Percentiles rank a stretch among this genome's conserved stretches.
These are phyloP conservation scores for Fragilariopsis cylindrus DNA, from an alignment of 108 stramenopile species.

Conservation along the genomic window DNA sequence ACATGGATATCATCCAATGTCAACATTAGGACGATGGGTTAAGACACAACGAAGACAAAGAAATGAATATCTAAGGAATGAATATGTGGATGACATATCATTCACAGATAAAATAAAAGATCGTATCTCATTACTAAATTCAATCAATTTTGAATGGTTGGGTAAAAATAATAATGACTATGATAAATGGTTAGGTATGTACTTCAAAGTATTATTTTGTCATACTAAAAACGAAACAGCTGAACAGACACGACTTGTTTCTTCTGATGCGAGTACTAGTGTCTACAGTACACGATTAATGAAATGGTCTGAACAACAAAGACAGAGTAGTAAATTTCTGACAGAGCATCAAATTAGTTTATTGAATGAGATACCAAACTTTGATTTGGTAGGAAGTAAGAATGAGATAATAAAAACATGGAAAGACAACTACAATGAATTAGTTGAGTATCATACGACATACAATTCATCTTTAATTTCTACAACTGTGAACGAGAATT, in stretches of 20 bases:
- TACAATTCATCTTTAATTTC: constrained; percentile 9
- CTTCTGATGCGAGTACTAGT: neutral
- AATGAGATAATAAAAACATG: neutral
- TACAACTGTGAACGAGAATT: neutral
- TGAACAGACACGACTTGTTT: no score
- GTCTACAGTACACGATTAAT: neutral
- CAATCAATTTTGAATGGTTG: constrained; percentile 51
- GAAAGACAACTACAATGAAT: constrained; percentile 12
- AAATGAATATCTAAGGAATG: neutral
- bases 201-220: constrained; percentile 9
- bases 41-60: constrained; percentile 12
- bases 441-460: constrained; percentile 2
- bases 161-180: constrained; percentile 1
- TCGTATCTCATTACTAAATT: constrained; percentile 41
- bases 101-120: constrained; percentile 15
- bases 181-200: constrained; percentile 14
- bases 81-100: constrained; percentile 33
- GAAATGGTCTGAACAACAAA: constrained; percentile 9
- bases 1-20: neutral
- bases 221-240: neutral
- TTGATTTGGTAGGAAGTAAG: neutral
- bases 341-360: constrained; percentile 4
- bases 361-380: constrained; percentile 9
- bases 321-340: neutral
- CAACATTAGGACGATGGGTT: constrained; percentile 13